phyloP scores from a whole-genome alignment of 306 rosid genomes.

The Vicia villosa region DNA sequence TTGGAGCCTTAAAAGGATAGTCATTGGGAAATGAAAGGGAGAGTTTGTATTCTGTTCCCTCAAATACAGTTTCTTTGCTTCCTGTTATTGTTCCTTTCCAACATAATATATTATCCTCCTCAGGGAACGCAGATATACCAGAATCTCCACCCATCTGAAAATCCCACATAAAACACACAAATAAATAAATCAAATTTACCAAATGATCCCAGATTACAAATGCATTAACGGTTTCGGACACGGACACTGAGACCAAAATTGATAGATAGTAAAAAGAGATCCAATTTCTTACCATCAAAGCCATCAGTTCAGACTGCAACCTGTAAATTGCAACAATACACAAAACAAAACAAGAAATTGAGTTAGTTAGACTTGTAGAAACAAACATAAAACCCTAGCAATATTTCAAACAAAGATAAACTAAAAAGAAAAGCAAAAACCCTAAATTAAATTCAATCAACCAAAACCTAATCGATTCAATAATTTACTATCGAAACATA shows the following conservation, averaged over 20 bases:
- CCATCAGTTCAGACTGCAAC: constrained; percentile 96
- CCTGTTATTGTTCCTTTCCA: constrained; percentile 97
- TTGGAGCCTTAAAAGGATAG: constrained; percentile 93
- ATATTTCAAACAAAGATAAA: neutral
- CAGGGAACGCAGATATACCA: constrained; percentile 93
- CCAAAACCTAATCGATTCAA: neutral
- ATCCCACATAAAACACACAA: constrained; percentile 1
- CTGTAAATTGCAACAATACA: constrained; percentile 41
- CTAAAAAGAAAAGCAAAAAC: neutral
- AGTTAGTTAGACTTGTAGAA: constrained; percentile 29
- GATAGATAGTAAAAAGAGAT: neutral
- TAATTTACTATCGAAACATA: neutral
- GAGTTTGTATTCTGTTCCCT: constrained; percentile 85
- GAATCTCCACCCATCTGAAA: constrained; percentile 89
- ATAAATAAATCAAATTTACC: neutral
- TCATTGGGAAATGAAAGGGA: constrained; percentile 83
- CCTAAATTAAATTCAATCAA: neutral
- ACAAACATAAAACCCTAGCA: neutral
- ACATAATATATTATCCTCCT: constrained; percentile 88
- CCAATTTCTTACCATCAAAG: constrained; percentile 76
- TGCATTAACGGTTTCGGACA: too few species aligned
- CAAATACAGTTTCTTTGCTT: constrained; percentile 90
- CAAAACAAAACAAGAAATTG: constrained; percentile 4
- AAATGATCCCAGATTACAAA: neutral
- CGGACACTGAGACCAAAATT: neutral